phyloP scores from a whole-genome alignment of 2,329 filamentous ascomycete genomes.

The Penicillium occitanis region DNA sequence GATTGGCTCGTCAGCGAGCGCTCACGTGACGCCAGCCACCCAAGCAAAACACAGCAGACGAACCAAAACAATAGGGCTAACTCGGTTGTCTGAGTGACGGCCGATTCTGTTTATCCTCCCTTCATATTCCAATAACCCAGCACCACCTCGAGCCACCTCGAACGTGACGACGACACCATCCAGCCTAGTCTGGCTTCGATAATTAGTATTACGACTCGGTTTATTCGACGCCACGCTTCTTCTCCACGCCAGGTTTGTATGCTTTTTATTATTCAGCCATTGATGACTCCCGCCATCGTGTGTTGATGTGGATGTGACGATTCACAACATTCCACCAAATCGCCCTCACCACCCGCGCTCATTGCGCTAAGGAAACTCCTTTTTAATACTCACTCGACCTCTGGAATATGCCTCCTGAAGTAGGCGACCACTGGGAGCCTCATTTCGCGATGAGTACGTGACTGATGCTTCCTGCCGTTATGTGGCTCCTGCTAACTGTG shows the following conservation, averaged over 20 bases:
- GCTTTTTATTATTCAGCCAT: conserved; percentile 15
- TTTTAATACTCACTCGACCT: conserved; percentile 19
- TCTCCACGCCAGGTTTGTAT: conserved; percentile 12
- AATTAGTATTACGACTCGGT: conserved; percentile 3
- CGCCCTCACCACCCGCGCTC: conserved; percentile 20
- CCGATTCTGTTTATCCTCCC: conserved; percentile 42
- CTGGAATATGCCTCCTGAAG: conserved; percentile 34
- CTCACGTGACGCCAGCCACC: conserved; percentile 36
- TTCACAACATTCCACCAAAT: conserved; percentile 34
- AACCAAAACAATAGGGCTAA: conserved; percentile 29
- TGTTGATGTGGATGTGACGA: conserved; percentile 29
- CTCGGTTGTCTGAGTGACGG: conserved; percentile 45
- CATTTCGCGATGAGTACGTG: conserved; percentile 24
- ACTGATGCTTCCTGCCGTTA: conserved; percentile 15
- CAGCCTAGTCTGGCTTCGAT: conserved; percentile 23
- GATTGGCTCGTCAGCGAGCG: conserved; percentile 5
- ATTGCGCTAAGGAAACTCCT: background rate
- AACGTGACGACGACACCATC: conserved; percentile 25
- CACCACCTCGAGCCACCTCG: conserved; percentile 22
- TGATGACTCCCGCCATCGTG: conserved; percentile 22
- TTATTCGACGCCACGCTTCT: conserved; percentile 1
- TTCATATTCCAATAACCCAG: conserved; percentile 21
- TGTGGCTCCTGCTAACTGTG: conserved; percentile 19
- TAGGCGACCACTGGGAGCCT: conserved; percentile 30
- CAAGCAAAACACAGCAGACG: conserved; percentile 19